Evolutionary conservation across 2,329 filamentous ascomycete genomes (phyloP), one percentile per base, ranked within the genome.

Genomic region (Madurella fahalii): DNA sequence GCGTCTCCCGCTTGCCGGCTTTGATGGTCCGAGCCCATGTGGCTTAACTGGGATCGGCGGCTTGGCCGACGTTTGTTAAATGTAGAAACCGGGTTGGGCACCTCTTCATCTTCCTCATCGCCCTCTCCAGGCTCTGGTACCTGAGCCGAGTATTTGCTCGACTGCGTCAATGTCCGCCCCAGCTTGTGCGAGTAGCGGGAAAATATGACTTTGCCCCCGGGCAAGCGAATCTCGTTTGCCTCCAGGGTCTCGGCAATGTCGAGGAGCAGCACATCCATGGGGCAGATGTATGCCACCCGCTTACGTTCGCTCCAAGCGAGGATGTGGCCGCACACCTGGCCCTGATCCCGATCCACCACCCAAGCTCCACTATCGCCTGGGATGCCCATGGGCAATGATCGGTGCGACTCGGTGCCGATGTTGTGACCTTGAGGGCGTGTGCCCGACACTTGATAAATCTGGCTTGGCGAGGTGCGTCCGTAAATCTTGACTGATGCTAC

Each of bases 281-380:
- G 93, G 58, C 90, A 94, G 58, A 97, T 94, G 69, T 96, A 97
- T 0, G 91, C 91, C 5, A 90, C 85, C 41, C 83, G 83, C 66
- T 89, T 93, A 58, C 85, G 83, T 59, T 85, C 82, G 62, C 87
- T 93, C 85, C 88, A 95, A 0, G 93, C 93, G 12, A 97, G 78
- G 0, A 97, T 89, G 64, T 96, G 93, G 0, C 93, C 93, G 63
- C 90, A 94, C 2, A 96, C 83, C 39, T 85, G 82, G 1, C 90
- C 90, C n/a, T 85, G 78, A 5, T 80, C 79, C 54, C 89, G 86
- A 63, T 93, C 89, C 15, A 96, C 84, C 4, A 97, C 83, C 93
- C 93, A 97, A 0, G 93, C 93, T 4, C 93, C 93, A 7, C 87
- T 93, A 68, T 97, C 93, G 16, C 93, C 93, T 2, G 92, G 92